phyloP scores from a whole-genome alignment of 2,329 filamentous ascomycete genomes.

The Colletotrichum viniferum region DNA sequence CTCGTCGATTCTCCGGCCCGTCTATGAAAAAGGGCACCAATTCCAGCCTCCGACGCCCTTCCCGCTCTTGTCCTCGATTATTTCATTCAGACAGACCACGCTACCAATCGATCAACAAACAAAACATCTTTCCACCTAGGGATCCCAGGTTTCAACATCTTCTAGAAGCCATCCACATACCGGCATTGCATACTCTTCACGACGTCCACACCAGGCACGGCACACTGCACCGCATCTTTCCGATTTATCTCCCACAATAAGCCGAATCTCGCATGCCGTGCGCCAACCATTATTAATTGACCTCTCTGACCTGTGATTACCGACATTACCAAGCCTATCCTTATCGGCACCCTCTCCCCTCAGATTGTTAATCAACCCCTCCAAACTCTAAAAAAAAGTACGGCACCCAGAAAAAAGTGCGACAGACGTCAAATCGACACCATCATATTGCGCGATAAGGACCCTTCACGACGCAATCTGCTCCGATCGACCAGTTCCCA shows the following conservation, averaged over 20 bases:
- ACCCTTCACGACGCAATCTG: background rate
- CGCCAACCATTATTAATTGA: constrained; percentile 12
- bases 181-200: background rate
- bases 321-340: background rate
- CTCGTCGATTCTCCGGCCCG: background rate
- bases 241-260: background rate
- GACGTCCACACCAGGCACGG: background rate
- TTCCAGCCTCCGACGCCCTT: background rate
- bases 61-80: background rate
- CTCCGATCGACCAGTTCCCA: background rate
- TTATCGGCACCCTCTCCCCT: constrained; percentile 4
- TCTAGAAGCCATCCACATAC: background rate
- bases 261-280: background rate
- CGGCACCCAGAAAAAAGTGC: background rate
- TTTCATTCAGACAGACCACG: background rate
- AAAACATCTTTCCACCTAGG: background rate
- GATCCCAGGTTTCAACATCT: background rate
- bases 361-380: constrained; percentile 20
- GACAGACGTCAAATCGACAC: background rate
- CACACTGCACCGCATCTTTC: background rate
- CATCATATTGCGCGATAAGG: constrained; percentile 11
- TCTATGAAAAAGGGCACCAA: background rate
- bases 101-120: background rate
- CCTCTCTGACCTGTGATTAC: background rate
- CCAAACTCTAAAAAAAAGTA: background rate